phyloP scores from a whole-genome alignment of 2,329 filamentous ascomycete genomes.

The Pseudogymnoascus sp. region DNA sequence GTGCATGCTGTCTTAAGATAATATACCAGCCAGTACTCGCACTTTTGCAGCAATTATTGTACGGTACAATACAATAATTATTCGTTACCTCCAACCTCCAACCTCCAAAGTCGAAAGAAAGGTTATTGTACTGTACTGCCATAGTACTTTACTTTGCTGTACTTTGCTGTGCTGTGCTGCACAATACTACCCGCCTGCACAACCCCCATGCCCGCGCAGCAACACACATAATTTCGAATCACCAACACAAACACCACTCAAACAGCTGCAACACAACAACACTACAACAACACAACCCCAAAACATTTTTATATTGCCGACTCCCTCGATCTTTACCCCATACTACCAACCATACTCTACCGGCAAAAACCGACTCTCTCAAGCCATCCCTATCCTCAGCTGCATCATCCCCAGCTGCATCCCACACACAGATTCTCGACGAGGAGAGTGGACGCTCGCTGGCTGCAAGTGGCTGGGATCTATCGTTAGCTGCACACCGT shows the following conservation, averaged over 20 bases:
- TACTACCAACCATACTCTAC: background rate
- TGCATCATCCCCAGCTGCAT: background rate
- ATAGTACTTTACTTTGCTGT: background rate
- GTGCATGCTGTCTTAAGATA: background rate
- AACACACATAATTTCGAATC: background rate
- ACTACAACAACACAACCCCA: background rate
- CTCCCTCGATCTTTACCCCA: background rate
- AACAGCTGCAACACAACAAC: background rate
- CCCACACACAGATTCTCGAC: background rate
- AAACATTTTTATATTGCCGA: background rate
- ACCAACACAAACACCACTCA: background rate
- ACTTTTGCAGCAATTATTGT: background rate
- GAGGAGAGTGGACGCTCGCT: background rate
- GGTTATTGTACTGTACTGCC: background rate
- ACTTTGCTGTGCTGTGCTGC: background rate
- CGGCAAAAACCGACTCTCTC: background rate
- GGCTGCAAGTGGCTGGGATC: background rate
- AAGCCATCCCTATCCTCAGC: background rate
- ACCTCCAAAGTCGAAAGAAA: background rate
- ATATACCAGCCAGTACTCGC: background rate
- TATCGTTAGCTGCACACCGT: background rate
- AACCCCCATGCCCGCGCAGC: background rate
- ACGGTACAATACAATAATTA: too few species aligned
- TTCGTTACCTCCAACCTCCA: background rate
- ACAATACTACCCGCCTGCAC: background rate